A percentile compares a stretch with the other conserved stretches of the same genome.
Evolutionary conservation across 345 rosid genomes (phyloP).

Genomic region (Luvunga scandens): DNA sequence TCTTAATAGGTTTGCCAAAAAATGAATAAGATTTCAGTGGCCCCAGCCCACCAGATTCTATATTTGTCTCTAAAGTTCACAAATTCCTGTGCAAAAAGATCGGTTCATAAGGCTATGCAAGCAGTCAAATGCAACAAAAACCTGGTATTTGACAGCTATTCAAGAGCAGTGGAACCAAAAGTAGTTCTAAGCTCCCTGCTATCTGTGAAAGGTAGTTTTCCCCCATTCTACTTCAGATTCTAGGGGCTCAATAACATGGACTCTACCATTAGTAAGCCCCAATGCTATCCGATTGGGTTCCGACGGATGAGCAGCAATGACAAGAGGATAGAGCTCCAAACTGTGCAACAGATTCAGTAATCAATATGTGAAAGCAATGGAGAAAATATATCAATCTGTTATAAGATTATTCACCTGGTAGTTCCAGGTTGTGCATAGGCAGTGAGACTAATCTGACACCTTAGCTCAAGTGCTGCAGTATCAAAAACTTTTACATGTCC

Average conservation of each 20-base stretch:
- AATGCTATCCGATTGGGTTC: slow-evolving; percentile 40
- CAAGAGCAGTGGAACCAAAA: not conserved
- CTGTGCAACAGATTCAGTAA: slow-evolving; percentile 10
- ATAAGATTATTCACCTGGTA: slow-evolving; percentile 3
- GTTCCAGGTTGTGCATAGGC: slow-evolving; percentile 3
- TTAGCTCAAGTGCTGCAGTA: not conserved
- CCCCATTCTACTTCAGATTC: slow-evolving; percentile 43
- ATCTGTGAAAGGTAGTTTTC: slow-evolving; percentile 19
- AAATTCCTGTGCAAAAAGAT: not conserved
- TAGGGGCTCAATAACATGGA: slow-evolving; percentile 36
- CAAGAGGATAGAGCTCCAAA: slow-evolving; percentile 34
- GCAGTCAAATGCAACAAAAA: not conserved
- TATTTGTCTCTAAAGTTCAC: not conserved
- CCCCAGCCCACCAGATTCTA: not conserved
- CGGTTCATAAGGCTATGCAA: not conserved
- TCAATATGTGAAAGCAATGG: not conserved
- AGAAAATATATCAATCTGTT: not conserved
- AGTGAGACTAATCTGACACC: slow-evolving; percentile 4
- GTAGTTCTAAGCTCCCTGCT: not conserved
- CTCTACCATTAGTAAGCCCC: slow-evolving; percentile 43
- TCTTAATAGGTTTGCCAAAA: not conserved
- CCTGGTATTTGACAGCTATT: not conserved
- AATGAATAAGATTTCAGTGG: not conserved
- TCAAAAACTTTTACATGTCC: slow-evolving; percentile 15
- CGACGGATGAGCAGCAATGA: slow-evolving; percentile 42